Evolutionary conservation across 1,284 basidiomycete species (phyloP), one percentile per base, ranked within the genome.

Genomic region (Taiwanofungus camphoratus): DNA sequence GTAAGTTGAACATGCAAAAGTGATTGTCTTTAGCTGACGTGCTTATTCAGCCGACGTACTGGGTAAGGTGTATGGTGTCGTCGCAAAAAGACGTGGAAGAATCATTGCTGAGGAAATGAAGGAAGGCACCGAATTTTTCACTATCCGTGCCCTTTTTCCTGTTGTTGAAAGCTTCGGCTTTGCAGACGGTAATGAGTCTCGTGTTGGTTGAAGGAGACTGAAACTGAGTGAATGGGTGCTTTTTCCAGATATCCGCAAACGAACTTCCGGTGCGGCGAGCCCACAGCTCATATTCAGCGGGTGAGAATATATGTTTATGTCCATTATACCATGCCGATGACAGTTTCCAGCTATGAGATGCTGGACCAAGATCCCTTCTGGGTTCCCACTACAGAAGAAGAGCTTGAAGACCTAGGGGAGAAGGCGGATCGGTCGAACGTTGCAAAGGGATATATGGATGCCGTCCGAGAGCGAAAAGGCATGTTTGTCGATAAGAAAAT

Each of bases 31-130:
- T 42, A 3, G 18, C 12, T 30, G 29, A 21, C 39, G 27, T 23
- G 23, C 13, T 21, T 32, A 26, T 36, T 41, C 54, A 95, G 92
- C 92, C 56, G 96, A 99, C 52, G 96, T 98, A 0, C 76, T 99
- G 32, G 96, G 96, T 5, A 99, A 97, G 63, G 93, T 99, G 1
- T 99, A 99, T 57, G 95, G 83, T 2, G 96, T 99, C 12, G 87
- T 99, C 1, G 84, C 94, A 0, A 83, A 85, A 59, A 79, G 96
- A 46, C 76, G 92, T 42, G 96, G 96, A 1, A 77, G 88, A 41
- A 95, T 99, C 52, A 79, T 95, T 6, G 87, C 90, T 6, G 96
- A 99, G 62, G 96, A 99, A 65, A 97, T 99, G 92, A 97, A 95
- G 62, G 94, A 99, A 61, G 94, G 96, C 0, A 98, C 94, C 0